A percentile compares a stretch with the other conserved stretches of the same genome.
phyloP scores from a whole-genome alignment of 1,284 basidiomycete genomes.

The Singerocomus inundabilis region DNA sequence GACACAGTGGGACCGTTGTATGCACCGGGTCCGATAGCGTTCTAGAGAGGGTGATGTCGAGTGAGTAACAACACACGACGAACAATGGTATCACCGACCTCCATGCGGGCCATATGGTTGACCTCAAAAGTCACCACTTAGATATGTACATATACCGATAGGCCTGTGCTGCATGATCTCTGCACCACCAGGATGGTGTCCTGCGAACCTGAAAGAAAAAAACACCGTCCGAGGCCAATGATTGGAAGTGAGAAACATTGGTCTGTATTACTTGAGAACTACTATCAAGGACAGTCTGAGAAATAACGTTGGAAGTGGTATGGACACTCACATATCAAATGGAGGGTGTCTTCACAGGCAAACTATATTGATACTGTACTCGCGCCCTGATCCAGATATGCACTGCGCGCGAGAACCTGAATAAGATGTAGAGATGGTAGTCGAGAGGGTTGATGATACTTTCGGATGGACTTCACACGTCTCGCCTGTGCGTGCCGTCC shows the following conservation, averaged over 20 bases:
- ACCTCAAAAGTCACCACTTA: slow-evolving; percentile 34
- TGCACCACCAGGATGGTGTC: neutral
- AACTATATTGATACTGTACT: neutral
- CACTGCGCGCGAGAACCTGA: too few relatives aligned
- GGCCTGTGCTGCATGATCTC: slow-evolving; percentile 2
- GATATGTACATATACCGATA: slow-evolving; percentile 15
- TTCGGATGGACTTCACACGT: too few relatives aligned
- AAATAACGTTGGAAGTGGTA: slow-evolving; percentile 1
- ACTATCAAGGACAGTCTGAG: neutral
- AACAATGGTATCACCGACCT: slow-evolving; percentile 34
- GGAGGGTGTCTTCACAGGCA: neutral
- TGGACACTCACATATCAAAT: neutral
- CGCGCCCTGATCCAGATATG: too few relatives aligned
- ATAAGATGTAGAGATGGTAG: too few relatives aligned
- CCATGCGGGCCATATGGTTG: slow-evolving; percentile 50
- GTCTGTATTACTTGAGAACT: slow-evolving; percentile 14
- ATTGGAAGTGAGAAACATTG: slow-evolving; percentile 14
- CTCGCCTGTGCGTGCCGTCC: too few relatives aligned
- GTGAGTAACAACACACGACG: too few relatives aligned
- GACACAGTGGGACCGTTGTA: neutral
- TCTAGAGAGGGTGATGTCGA: neutral
- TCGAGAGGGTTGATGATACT: too few relatives aligned
- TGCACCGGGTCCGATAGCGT: slow-evolving; percentile 11
- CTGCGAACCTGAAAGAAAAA: slow-evolving; percentile 10
- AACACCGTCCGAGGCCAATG: neutral